Evolutionary conservation across 2,329 filamentous ascomycete species (phyloP), one percentile per base, ranked within the genome.

Genomic region (Acarospora socialis): DNA sequence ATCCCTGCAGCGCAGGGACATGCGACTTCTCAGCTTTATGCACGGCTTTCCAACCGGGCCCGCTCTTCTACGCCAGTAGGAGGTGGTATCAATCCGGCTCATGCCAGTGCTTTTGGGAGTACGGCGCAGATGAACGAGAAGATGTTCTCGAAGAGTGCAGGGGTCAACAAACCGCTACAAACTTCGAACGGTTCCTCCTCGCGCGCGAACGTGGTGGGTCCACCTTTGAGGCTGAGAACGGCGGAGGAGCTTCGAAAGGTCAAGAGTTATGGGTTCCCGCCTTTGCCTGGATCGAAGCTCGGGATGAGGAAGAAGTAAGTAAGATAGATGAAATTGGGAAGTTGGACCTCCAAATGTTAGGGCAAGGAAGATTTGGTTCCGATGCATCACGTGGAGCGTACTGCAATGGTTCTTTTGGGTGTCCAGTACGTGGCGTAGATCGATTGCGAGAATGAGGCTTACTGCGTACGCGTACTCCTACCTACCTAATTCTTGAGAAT

Each of bases 1-100:
- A 35, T 41, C 15, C 34, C 39, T 8, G 18, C n/a, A 6, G 37
- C 28, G 14, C 33, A 41, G 17, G 22, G 29, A 15, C 18, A 33
- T 15, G 39, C 39, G 4, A 40, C 34, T 8, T 34, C 34, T 9
- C 24, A 31, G 20, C 30, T 41, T n/a, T 40, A 39, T 24, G 29
- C 34, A 13, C 29, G 30, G 13, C 30, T 41, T 14, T 29, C 37
- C 12, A 36, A 21, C 20, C 32, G 32, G 24, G 30, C 33, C 10
- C 20, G 28, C 9, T 27, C 14, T 5, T 31, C 30, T 5, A 34
- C 26, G 10, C 24, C 36, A 20, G 23, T 15, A 10, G 33, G 30
- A 13, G 33, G 29, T 31, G 20, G 32, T 9, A 28, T 38, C 9
- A 28, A 38, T 9, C 27, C 36, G 9, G 21, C 26, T 10, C 21